phyloP scores from a whole-genome alignment of 2,329 filamentous ascomycete species.

The Pseudogymnoascus sp. region DNA sequence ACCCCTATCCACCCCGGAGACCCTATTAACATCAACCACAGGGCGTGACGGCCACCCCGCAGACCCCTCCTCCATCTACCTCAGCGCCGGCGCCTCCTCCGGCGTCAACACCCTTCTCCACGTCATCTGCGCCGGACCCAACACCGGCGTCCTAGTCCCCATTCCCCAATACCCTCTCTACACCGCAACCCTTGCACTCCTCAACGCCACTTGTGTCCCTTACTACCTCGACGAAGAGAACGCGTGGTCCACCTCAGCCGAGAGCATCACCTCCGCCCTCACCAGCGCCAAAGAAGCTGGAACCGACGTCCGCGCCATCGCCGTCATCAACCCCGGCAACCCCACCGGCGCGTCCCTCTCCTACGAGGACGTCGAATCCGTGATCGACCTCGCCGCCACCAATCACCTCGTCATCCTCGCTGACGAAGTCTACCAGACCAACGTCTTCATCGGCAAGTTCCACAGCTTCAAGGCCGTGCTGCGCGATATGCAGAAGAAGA shows the following conservation, averaged over 20 bases:
- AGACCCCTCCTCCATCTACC: slow-evolving; percentile 73
- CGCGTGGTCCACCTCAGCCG: slow-evolving; percentile 80
- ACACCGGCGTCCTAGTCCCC: slow-evolving; percentile 80
- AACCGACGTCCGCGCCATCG: slow-evolving; percentile 82
- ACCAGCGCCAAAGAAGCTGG: slow-evolving; percentile 67
- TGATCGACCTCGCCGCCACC: slow-evolving; percentile 79
- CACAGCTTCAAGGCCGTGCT: slow-evolving; percentile 90
- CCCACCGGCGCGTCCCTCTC: slow-evolving; percentile 84
- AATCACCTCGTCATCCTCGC: slow-evolving; percentile 85
- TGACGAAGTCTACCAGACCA: slow-evolving; percentile 98
- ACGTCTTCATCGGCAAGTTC: slow-evolving; percentile 92
- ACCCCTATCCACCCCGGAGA: not conserved
- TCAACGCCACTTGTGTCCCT: slow-evolving; percentile 80
- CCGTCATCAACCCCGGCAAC: slow-evolving; percentile 97
- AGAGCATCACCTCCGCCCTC: slow-evolving; percentile 66
- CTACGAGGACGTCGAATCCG: slow-evolving; percentile 67
- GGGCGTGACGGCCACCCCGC: slow-evolving; percentile 82
- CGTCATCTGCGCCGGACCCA: slow-evolving; percentile 69
- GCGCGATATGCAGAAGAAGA: slow-evolving; percentile 67
- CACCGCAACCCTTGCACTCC: slow-evolving; percentile 79
- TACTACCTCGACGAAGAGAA: slow-evolving; percentile 86
- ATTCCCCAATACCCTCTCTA: slow-evolving; percentile 98
- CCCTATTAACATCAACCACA: slow-evolving; percentile 27
- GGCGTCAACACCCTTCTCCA: slow-evolving; percentile 91
- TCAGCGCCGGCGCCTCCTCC: slow-evolving; percentile 84